Conservation (phyloP, 1,284 basidiomycete genomes). For the Sporisorium graminicola region DNA sequence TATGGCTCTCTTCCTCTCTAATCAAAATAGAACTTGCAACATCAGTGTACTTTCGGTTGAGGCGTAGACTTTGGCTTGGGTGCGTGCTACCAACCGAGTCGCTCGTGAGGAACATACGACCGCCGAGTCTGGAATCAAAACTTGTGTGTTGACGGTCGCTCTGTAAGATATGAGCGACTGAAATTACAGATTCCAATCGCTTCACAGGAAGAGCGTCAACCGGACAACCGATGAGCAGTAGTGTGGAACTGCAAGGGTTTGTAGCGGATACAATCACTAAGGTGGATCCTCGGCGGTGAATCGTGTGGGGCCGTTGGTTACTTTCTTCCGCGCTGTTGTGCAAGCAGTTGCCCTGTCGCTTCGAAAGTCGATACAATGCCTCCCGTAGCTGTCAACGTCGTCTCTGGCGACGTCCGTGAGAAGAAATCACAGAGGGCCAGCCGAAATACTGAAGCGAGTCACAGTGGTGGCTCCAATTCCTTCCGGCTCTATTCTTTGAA, state of each 20-base stretch:
- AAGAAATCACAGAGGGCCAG: background rate
- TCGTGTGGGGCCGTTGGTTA: background rate
- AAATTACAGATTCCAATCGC: background rate
- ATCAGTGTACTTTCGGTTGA: background rate
- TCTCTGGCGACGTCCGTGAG: background rate
- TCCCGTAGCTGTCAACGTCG: no score
- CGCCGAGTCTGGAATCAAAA: background rate
- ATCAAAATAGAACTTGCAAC: background rate
- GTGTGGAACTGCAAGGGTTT: background rate
- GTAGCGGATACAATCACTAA: background rate
- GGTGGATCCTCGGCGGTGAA: background rate
- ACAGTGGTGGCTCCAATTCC: background rate
- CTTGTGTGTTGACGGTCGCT: background rate
- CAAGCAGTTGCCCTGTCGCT: background rate
- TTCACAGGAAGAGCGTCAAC: background rate
- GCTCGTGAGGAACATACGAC: background rate
- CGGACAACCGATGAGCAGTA: constrained; percentile 2
- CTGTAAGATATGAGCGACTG: background rate
- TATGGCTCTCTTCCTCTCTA: background rate
- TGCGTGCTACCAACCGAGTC: background rate
- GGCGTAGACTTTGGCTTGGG: background rate
- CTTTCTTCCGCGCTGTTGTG: background rate
- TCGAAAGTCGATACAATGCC: background rate
- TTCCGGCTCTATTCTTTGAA: no score
- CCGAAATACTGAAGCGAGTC: background rate